Evolutionary conservation across 2,329 filamentous ascomycete species (phyloP).

Genomic region (Corinectria fuckeliana): DNA sequence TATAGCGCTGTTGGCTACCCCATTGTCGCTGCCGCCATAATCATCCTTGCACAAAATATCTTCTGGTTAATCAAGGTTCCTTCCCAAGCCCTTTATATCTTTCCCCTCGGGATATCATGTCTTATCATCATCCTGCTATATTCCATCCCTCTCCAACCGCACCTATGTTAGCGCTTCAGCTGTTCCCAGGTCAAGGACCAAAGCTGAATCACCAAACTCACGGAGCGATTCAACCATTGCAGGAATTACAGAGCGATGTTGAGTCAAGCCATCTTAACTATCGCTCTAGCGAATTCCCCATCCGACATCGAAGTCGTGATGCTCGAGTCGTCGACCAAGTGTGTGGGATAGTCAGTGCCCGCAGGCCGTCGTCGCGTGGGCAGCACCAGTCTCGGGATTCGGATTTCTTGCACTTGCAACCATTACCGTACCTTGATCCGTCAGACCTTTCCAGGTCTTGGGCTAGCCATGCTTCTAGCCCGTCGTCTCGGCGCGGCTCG

Average conservation of each 20-base stretch:
- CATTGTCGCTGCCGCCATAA: slow-evolving; percentile 7
- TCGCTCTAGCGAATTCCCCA: neutral
- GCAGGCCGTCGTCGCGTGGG: slow-evolving; percentile 11
- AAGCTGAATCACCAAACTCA: neutral
- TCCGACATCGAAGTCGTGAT: neutral
- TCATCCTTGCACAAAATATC: neutral
- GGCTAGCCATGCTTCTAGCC: neutral
- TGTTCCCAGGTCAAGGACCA: neutral
- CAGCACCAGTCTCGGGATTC: slow-evolving; percentile 1
- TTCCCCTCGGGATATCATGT: slow-evolving; percentile 11
- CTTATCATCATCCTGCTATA: slow-evolving; percentile 3
- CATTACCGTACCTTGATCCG: neutral
- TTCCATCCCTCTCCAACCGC: slow-evolving; percentile 3
- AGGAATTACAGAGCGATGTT: neutral
- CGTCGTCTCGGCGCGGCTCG: slow-evolving; percentile 2
- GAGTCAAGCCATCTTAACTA: neutral
- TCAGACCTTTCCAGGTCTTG: neutral
- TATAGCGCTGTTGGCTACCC: neutral
- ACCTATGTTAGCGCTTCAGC: neutral
- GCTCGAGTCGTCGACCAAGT: slow-evolving; percentile 4
- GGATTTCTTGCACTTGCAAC: neutral
- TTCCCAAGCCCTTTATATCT: neutral
- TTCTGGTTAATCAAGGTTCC: neutral
- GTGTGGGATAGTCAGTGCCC: neutral
- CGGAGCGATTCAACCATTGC: neutral